Evolutionary conservation across 164 flowering plant species (phyloP).

Genomic region (Nelumbo lutea): DNA sequence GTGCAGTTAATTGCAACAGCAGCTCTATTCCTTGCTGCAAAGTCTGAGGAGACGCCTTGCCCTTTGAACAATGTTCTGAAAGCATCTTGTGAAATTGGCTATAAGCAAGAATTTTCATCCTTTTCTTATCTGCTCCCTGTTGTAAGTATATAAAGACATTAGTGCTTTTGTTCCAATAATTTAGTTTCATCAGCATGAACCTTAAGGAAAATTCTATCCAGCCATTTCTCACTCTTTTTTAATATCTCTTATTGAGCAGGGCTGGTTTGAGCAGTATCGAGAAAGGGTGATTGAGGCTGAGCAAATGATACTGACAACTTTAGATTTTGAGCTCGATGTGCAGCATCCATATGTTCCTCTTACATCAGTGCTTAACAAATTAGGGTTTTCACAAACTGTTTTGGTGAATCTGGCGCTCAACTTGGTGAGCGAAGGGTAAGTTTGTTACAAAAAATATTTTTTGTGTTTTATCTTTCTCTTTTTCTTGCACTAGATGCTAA

Average conservation of each 20-base stretch:
- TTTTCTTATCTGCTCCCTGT: slow-evolving; percentile 60
- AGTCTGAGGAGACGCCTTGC: slow-evolving; percentile 87
- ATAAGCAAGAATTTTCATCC: slow-evolving; percentile 58
- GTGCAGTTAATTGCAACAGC: slow-evolving; percentile 93
- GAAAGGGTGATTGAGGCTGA: slow-evolving; percentile 84
- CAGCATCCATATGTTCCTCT: slow-evolving; percentile 87
- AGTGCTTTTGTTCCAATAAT: not conserved
- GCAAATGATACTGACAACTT: slow-evolving; percentile 78
- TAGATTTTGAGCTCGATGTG: slow-evolving; percentile 89
- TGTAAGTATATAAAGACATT: slow-evolving; percentile 40
- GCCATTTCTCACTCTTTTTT: not conserved
- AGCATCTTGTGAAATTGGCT: slow-evolving; percentile 69
- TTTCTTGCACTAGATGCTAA: not conserved
- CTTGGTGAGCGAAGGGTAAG: slow-evolving; percentile 97
- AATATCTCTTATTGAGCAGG: slow-evolving; percentile 43
- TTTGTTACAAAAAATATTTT: slow-evolving; percentile 5
- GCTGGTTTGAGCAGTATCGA: slow-evolving; percentile 90
- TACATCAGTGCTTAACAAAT: slow-evolving; percentile 69
- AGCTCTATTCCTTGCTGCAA: slow-evolving; percentile 85
- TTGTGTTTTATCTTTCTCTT: not conserved
- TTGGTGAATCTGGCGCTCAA: slow-evolving; percentile 74
- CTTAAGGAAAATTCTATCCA: not conserved
- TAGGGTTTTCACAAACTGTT: slow-evolving; percentile 72
- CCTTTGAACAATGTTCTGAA: slow-evolving; percentile 71
- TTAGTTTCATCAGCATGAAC: not conserved